Base-by-base conservation (phyloP, 2,329 filamentous ascomycete species). In the Beauveria varroae region DNA sequence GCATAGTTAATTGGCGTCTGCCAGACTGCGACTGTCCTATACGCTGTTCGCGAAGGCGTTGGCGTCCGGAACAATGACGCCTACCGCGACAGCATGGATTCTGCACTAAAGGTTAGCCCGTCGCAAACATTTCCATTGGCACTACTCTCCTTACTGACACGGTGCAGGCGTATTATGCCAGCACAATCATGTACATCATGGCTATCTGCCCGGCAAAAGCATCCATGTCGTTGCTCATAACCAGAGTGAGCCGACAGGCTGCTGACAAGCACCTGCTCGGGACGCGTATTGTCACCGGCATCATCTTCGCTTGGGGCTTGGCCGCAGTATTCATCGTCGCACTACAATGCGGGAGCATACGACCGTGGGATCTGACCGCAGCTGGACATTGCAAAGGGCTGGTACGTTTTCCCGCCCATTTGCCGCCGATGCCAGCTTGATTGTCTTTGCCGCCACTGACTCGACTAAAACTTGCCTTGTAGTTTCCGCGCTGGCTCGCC, bases 221-320 rank as follows among this genome's bases (percentile, higher is more conserved):
- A 52, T 62, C 63, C 60, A 65, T 65, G 64, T 63, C 61, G 12
- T 57, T 65, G 10, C 54, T 65, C 24, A 64, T 65, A 16, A 47
- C 63, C 1, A 57, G 64, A 30, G 63, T 65, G 14, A 63, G 61
- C 5, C 54, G 62, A 28, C 49, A 65, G 14, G 57, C 57, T 34
- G 62, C 52, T 9, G 57, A 54, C n/a, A 59, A 60, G 20, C 62
- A 64, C 18, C 46, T 63, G 9, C 34, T 64, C 3, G 60, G 51
- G 2, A 65, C 59, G 18, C 55, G 63, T 43, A 53, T 44, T 10
- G 53, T 63, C 49, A 63, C 56, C 3, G 16, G 41, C 16, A 54
- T 63, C 20, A 62, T 64, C 2, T 8, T 57, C 2, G 10, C 34
- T 7, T 65, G 64, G 64, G 62, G 60, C 9, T 8, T 64, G 1